Conservation (phyloP, 129 eudicot species). For the Dittrichia graveolens region DNA sequence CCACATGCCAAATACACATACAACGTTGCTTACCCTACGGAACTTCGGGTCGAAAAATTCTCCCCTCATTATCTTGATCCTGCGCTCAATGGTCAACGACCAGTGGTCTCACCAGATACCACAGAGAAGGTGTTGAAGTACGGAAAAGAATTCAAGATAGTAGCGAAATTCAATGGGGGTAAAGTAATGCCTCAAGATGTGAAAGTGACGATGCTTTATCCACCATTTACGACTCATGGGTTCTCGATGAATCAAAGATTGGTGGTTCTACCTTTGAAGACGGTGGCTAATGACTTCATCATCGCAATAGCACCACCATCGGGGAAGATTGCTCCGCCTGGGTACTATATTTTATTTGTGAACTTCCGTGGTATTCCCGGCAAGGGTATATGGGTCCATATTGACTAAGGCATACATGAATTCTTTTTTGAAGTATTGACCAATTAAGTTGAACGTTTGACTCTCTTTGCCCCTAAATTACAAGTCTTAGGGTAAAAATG, state of each 20-base stretch:
- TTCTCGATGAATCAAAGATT: slow-evolving; percentile 68
- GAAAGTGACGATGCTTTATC: slow-evolving; percentile 61
- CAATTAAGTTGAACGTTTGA: slow-evolving; percentile 23
- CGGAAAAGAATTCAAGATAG: slow-evolving; percentile 34
- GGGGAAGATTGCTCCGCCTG: slow-evolving; percentile 54
- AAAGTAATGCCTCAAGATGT: slow-evolving; percentile 27
- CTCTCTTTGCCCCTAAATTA: not conserved
- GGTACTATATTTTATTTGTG: slow-evolving; percentile 65
- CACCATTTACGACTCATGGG: slow-evolving; percentile 86
- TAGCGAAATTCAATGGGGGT: not conserved
- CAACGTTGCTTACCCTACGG: slow-evolving; percentile 52
- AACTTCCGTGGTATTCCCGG: slow-evolving; percentile 62
- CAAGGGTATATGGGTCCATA: slow-evolving; percentile 68
- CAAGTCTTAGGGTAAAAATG: slow-evolving; percentile 1
- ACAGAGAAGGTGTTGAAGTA: slow-evolving; percentile 43
- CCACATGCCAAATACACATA: slow-evolving; percentile 45
- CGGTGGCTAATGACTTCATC: slow-evolving; percentile 14
- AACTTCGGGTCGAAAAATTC: slow-evolving; percentile 74
- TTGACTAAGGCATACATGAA: slow-evolving; percentile 26
- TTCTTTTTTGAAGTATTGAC: slow-evolving; percentile 7
- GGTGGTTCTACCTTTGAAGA: slow-evolving; percentile 34
- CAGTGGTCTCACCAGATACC: slow-evolving; percentile 28
- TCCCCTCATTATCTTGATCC: slow-evolving; percentile 77
- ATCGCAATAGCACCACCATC: slow-evolving; percentile 36
- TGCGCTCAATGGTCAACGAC: slow-evolving; percentile 27